Base-by-base conservation (phyloP, 2,329 filamentous ascomycete genomes). In the Talaromyces sp. region DNA sequence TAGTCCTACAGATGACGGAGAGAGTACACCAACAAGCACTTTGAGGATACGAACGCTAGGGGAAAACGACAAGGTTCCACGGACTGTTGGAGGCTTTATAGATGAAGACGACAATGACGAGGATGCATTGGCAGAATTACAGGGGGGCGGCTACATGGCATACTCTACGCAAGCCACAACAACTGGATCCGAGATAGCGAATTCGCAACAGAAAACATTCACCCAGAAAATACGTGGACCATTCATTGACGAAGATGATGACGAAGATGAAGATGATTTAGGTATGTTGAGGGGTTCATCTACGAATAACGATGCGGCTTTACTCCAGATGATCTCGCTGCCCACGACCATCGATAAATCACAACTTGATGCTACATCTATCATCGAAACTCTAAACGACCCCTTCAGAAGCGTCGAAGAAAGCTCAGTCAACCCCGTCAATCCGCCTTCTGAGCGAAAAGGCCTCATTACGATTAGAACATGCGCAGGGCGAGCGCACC, bases 401-500 rank as follows among this genome's bases (percentile, higher is more conserved):
- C 24, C 37, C 31, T 3, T n/a, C 3, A 7, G 27, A 8, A 43
- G 24, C 16, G 14, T 13, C 6, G 50, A 33, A 11, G 14, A 56
- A 16, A 61, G 64, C 27, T 35, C 66, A 33, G 62, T 24, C n/a
- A n/a, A 50, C 1, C 14, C 5, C 2, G 9, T 22, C 50, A 54
- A 16, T 43, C 37, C 35, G 16, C 14, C 35, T 9, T 22, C 22
- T 13, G 27, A 43, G 41, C 39, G 61, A 13, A 43, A 11, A 19
- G 31, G 68, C 16, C 70, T 66, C 27, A 69, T 80, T 27, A 73
- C 73, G 24, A 76, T 82, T 19, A 80, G 77, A 64, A 85, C 81
- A 13, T 83, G 81, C 54, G 79, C 79, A 16, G 85, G 85, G 39
- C 81, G 79, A 67, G 72, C 74, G 0, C 76, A 84, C 58, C 76